Base-by-base conservation (phyloP, 2,329 filamentous ascomycete genomes). In the Cytospora paraplurivora region DNA sequence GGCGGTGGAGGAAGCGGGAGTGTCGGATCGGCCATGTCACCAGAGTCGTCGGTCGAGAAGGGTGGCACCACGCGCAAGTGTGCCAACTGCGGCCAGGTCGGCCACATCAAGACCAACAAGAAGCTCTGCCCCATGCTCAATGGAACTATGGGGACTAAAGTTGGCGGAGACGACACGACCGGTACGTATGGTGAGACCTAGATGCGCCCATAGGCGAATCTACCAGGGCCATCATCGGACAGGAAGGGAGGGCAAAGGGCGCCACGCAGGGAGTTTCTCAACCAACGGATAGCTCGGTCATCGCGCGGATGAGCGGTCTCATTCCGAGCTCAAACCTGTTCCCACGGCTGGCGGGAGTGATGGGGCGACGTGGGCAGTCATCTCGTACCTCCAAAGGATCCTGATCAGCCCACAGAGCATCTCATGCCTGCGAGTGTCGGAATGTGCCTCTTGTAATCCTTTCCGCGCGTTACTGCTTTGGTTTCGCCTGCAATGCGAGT, bases 51-150 rank as follows among this genome's bases (percentile, higher is more conserved):
- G 34, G 72, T 76, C 56, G 83, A 83, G 72, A 79, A 82, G 65
- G 84, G 79, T 55, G 87, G 88, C 66, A 96, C 92, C 62, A 89
- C 89, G 38, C 85, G 96, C 71, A 98, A 98, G 80, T 99, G 95
- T 78, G 95, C 95, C 69, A 98, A 97, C 76, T 99, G 95, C 78
- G 95, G 95, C 57, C 91, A 95, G 76, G 90, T 96, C 61, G 95
- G 95, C 37, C 95, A 99, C 73, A 99, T 99, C 82, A 97, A 97
- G 78, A 98, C 94, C 55, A 98, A 98, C 82, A 96, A 97, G 81
- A 98, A 97, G 92, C 33, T 67, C 1, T 67, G 65, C 17, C 65
- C 65, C 3, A 58, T 67, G 63, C 65, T 67, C 38, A 67, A 67
- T 35, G 65, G 65, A 3, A 65, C 65, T 47, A 67, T 67, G 62